These are phyloP conservation scores for Phytopythium aichiense DNA, from an alignment of 352 stramenopile species.

Conservation along the genomic window DNA sequence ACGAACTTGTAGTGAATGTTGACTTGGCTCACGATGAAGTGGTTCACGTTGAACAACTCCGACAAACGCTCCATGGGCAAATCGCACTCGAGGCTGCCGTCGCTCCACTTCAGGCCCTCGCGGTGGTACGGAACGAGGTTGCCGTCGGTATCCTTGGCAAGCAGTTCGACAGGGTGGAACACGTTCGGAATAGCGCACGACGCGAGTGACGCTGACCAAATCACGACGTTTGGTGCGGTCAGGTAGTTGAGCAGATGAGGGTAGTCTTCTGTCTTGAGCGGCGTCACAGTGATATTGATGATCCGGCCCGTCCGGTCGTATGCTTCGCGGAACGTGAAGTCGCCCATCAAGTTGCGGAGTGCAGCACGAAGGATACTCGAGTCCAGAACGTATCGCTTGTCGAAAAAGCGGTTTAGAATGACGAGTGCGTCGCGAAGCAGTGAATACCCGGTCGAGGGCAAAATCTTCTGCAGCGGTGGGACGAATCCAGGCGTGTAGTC, in stretches of 20 bases:
- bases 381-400: conserved; percentile 74
- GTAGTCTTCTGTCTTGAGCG: conserved; percentile 88
- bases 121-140: conserved; percentile 80
- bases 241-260: conserved; percentile 98
- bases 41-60: conserved; percentile 98
- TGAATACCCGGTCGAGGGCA: conserved; percentile 40
- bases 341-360: conserved; percentile 90
- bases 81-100: conserved; percentile 93
- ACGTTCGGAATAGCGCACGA: conserved; percentile 94
- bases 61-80: conserved; percentile 95
- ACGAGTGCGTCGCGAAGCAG: conserved; percentile 50
- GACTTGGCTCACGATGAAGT: conserved; percentile 98
- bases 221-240: conserved; percentile 97
- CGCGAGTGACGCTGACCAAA: conserved; percentile 96
- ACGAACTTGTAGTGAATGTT: conserved; percentile 88
- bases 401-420: conserved; percentile 52
- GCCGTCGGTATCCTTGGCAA: conserved; percentile 92
- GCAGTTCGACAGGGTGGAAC: conserved; percentile 93
- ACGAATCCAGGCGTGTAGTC: conserved; percentile 62
- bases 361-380: conserved; percentile 57
- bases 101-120: conserved; percentile 90
- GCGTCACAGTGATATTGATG: conserved; percentile 98
- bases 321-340: conserved; percentile 97
- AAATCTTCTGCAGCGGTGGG: conserved; percentile 27
- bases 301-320: conserved; percentile 98